Conservation (phyloP, 352 stramenopile genomes). For the Phytophthora foliorum region DNA sequence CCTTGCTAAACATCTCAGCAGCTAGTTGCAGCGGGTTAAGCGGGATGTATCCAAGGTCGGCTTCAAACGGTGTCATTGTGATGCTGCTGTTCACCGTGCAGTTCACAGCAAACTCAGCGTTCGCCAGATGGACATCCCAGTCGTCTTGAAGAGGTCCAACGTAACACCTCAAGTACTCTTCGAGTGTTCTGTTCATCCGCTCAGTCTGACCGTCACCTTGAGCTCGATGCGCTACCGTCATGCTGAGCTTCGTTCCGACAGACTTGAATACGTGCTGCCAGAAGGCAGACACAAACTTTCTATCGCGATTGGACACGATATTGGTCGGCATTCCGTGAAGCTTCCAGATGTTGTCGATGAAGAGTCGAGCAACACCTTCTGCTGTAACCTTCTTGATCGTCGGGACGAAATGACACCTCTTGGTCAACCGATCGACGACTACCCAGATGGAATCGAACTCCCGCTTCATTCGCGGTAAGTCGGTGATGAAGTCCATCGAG, state of each 20-base stretch:
- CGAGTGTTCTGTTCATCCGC: constrained; percentile 19
- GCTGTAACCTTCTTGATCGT: constrained; percentile 12
- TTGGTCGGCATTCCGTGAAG: constrained; percentile 5
- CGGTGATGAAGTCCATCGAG: constrained; percentile 28
- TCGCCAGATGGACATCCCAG: constrained; percentile 16
- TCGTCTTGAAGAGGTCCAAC: constrained; percentile 24
- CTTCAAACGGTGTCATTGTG: constrained; percentile 10
- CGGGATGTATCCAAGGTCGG: constrained; percentile 10
- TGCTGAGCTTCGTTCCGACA: constrained; percentile 17
- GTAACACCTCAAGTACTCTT: constrained; percentile 20
- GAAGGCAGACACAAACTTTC: constrained; percentile 26
- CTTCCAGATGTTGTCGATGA: constrained; percentile 25
- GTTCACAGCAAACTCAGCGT: constrained; percentile 8
- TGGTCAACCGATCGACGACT: constrained; percentile 24
- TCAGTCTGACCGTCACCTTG: constrained; percentile 27
- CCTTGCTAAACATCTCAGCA: too few species aligned
- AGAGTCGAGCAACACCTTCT: constrained; percentile 11
- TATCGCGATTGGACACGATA: constrained; percentile 24
- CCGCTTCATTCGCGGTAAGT: constrained; percentile 3
- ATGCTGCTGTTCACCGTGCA: constrained; percentile 5
- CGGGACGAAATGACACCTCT: constrained; percentile 11
- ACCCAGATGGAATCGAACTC: constrained; percentile 16
- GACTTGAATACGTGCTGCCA: constrained; percentile 16
- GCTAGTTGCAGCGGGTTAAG: constrained; percentile 2
- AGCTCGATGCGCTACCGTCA: constrained; percentile 19